Percentiles rank a stretch among this genome's conserved stretches.
These are phyloP conservation scores for Plasmodium falciparum DNA, from an alignment of 169 alveolate species.

Conservation along the genomic window DNA sequence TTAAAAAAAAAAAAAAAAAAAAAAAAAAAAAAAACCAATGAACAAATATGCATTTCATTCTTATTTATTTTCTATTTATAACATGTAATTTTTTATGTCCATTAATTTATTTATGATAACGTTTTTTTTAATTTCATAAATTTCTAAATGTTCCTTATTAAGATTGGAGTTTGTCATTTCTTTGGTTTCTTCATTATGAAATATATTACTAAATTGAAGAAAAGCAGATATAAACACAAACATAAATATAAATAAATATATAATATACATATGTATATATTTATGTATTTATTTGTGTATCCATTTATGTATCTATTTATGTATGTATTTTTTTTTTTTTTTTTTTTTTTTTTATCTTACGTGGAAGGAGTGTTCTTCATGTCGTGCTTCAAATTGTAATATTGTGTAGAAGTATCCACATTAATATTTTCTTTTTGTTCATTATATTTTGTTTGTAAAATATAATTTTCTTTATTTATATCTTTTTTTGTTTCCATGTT, in stretches of 20 bases:
- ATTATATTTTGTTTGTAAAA: not conserved
- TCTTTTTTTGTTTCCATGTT: not conserved
- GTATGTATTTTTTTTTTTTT: too few relatives aligned
- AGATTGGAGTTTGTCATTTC: not conserved
- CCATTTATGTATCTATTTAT: too few relatives aligned
- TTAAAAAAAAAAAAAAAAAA: not conserved
- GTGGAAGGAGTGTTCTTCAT: not conserved
- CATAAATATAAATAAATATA: too few relatives aligned
- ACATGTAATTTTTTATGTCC: slow-evolving; percentile 55
- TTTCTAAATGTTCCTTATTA: slow-evolving; percentile 15
- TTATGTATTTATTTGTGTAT: too few relatives aligned
- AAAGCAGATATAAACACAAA: not conserved
- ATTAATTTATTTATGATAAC: slow-evolving; percentile 24
- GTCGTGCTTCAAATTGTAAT: not conserved
- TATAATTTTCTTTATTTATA: not conserved
- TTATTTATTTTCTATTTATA: not conserved
- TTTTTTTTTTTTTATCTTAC: not conserved
- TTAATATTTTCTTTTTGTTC: not conserved
- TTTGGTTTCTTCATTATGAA: slow-evolving; percentile 1
- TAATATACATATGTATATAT: too few relatives aligned
- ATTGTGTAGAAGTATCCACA: not conserved
- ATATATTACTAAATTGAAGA: slow-evolving; percentile 14
- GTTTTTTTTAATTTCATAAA: slow-evolving; percentile 31
- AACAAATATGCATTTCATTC: too few relatives aligned
- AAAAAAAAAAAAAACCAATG: not conserved